phyloP scores from a whole-genome alignment of 2,329 filamentous ascomycete genomes.

The Talaromyces sp. region DNA sequence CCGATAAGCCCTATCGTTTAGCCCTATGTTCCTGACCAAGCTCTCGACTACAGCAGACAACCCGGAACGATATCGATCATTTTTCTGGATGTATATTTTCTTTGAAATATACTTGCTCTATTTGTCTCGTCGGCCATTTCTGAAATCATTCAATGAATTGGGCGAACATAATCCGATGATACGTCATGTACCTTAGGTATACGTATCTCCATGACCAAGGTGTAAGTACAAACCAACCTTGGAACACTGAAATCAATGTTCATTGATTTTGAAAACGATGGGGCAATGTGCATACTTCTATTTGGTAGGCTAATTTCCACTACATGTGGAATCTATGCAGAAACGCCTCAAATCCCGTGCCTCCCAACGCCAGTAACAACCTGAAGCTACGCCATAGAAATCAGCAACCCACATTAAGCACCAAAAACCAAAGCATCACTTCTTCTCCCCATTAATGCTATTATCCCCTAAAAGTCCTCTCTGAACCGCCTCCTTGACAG shows the following conservation, averaged over 20 bases:
- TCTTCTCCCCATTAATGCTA: neutral
- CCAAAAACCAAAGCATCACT: neutral
- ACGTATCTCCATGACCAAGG: neutral
- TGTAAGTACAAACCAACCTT: too few species aligned
- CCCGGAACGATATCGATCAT: neutral
- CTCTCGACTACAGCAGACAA: neutral
- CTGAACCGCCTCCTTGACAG: slow-evolving; percentile 47
- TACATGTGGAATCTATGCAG: neutral
- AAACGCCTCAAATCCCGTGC: neutral
- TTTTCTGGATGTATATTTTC: neutral
- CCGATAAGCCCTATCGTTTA: slow-evolving; percentile 2
- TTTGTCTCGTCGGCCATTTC: neutral
- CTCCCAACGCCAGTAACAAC: neutral
- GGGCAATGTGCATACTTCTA: too few species aligned
- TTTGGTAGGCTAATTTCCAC: neutral
- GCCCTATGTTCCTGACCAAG: slow-evolving; percentile 3
- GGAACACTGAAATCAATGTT: too few species aligned
- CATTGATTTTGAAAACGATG: too few species aligned
- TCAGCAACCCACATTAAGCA: neutral
- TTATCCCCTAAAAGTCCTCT: slow-evolving; percentile 22
- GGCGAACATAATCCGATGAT: neutral
- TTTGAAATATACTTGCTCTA: neutral
- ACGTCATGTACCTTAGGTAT: too few species aligned
- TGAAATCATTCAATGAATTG: neutral
- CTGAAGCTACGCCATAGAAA: neutral